Percentiles rank a stretch among this genome's conserved stretches.
These are phyloP conservation scores for Eimeria acervulina DNA, from an alignment of 169 alveolate genomes.

Conservation along the genomic window DNA sequence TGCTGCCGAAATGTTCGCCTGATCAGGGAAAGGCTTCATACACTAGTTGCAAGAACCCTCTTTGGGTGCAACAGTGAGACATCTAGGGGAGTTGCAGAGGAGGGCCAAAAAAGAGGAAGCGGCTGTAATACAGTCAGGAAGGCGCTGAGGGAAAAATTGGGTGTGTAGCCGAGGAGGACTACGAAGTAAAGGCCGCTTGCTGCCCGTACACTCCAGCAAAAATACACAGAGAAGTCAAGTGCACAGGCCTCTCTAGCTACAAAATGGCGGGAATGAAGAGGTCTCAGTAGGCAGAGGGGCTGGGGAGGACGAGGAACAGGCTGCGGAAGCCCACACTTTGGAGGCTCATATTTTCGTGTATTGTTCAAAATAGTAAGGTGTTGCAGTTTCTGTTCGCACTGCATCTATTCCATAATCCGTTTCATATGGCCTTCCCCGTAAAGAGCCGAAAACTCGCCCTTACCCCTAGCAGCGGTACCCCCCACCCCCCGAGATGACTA, in stretches of 20 bases:
- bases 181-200: constrained; percentile 3
- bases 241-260: neutral
- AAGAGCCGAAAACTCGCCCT: neutral
- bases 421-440: neutral
- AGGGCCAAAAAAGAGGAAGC: constrained; percentile 10
- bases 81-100: constrained; percentile 3
- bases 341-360: neutral
- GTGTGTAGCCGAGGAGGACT: neutral
- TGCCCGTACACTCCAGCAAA: constrained; percentile 56
- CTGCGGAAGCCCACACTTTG: constrained; percentile 24
- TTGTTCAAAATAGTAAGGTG: neutral
- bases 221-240: constrained; percentile 25
- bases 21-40: constrained; percentile 1
- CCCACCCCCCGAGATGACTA: constrained; percentile 30
- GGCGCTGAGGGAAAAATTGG: neutral
- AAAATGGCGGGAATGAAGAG: constrained; percentile 11
- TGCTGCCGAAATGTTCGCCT: neutral
- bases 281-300: constrained; percentile 33
- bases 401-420: neutral
- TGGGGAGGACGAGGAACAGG: constrained; percentile 59
- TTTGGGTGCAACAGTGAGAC: neutral
- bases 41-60: neutral
- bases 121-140: neutral
- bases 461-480: neutral
- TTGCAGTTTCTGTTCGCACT: neutral